These are phyloP conservation scores for Zasmidium cellare DNA, from an alignment of 2,329 filamentous ascomycete genomes.

Conservation along the genomic window DNA sequence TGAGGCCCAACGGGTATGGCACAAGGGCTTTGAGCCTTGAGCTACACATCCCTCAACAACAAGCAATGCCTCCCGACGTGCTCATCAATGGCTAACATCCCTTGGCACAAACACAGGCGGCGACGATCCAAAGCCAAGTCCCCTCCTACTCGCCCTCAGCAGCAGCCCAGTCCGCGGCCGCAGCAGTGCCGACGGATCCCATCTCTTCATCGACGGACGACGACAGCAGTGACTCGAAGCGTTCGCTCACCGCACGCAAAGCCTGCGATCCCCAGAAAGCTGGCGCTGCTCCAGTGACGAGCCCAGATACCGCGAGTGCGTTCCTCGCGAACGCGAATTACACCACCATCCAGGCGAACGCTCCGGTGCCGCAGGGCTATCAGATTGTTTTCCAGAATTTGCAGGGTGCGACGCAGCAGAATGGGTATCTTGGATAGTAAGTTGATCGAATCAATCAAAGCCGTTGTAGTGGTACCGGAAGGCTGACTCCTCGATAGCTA, in stretches of 20 bases:
- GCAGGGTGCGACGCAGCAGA: conserved; percentile 17
- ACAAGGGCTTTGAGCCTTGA: too few relatives aligned
- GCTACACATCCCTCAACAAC: neutral
- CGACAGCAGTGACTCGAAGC: conserved; percentile 6
- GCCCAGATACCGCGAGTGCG: conserved; percentile 34
- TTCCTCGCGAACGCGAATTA: conserved; percentile 12
- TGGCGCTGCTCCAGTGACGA: conserved; percentile 21
- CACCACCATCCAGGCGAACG: conserved; percentile 1
- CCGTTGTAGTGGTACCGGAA: neutral
- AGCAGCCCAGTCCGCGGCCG: conserved; percentile 14
- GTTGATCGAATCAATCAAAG: neutral
- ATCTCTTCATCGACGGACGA: neutral
- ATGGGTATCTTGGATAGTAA: conserved; percentile 14
- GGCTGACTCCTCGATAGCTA: conserved; percentile 5
- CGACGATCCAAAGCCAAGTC: conserved; percentile 6
- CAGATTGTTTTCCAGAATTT: conserved; percentile 18
- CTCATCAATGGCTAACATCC: neutral
- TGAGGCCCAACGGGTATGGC: too few relatives aligned
- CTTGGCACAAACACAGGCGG: too few relatives aligned
- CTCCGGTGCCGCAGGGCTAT: conserved; percentile 18
- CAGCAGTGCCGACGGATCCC: conserved; percentile 10
- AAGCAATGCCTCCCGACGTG: neutral
- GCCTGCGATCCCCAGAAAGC: conserved; percentile 21
- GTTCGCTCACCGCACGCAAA: conserved; percentile 7
- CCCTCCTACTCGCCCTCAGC: conserved; percentile 13